Conservation (phyloP, 106 monocot genomes). For the Cymbidium sinense region DNA sequence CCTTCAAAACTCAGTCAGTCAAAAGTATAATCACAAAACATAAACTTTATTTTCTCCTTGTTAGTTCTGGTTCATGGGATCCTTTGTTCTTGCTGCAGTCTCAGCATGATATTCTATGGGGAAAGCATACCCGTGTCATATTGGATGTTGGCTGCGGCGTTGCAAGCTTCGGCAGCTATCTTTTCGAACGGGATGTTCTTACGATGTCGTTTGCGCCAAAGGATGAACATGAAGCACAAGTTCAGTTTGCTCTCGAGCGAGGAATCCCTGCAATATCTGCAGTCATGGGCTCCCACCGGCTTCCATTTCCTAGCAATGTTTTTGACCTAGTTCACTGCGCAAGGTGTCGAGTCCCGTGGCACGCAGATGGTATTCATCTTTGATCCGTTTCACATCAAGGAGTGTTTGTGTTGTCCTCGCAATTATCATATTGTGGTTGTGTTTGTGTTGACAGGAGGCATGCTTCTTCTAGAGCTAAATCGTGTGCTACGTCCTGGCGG, state of each 20-base stretch:
- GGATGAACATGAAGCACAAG: slow-evolving; percentile 95
- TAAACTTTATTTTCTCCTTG: no score
- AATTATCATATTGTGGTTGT: background rate
- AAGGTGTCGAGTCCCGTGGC: slow-evolving; percentile 96
- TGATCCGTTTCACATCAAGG: background rate
- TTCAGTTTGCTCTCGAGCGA: slow-evolving; percentile 88
- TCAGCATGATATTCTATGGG: slow-evolving; percentile 62
- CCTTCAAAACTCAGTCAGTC: background rate
- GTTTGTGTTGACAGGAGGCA: slow-evolving; percentile 52
- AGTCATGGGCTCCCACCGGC: slow-evolving; percentile 90
- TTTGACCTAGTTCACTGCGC: slow-evolving; percentile 92
- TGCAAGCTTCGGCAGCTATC: slow-evolving; percentile 88
- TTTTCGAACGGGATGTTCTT: slow-evolving; percentile 83
- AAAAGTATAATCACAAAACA: background rate
- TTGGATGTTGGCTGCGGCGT: slow-evolving; percentile 96
- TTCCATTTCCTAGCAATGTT: slow-evolving; percentile 70
- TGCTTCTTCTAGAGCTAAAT: slow-evolving; percentile 80
- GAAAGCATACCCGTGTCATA: slow-evolving; percentile 71
- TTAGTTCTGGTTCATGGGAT: background rate
- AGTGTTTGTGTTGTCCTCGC: background rate
- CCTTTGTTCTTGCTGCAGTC: slow-evolving; percentile 22
- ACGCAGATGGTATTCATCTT: slow-evolving; percentile 51
- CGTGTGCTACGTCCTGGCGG: slow-evolving; percentile 88
- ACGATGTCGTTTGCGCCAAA: slow-evolving; percentile 95
- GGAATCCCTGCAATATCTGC: slow-evolving; percentile 97